Evolutionary conservation across 1,284 basidiomycete genomes (phyloP), one percentile per base, ranked within the genome.

Genomic region (Pseudozyma pruni): DNA sequence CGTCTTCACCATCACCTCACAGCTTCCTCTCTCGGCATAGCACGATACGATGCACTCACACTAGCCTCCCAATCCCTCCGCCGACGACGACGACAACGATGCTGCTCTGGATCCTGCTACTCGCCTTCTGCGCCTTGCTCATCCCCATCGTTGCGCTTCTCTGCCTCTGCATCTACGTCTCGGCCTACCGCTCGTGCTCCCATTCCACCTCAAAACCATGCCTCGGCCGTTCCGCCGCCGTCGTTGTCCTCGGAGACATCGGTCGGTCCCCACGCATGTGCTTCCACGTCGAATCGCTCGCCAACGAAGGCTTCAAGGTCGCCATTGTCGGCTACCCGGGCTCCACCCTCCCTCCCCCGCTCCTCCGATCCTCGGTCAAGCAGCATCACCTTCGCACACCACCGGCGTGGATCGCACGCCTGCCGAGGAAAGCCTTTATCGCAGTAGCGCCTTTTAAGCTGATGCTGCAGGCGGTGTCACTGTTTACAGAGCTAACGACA

Each of bases 181-280:
- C 66, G 5, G 49, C 72, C 37, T 74, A 75, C 48, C 58, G 72
- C 5, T 53, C 71, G 0, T 44, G 38, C 40, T 39, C 54, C 31
- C 56, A 7, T 20, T 42, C 32, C 11, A 45, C 60, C 13, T 19
- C 37, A 10, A 25, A 38, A 11, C 23, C 58, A 33, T 68, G 68
- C 8, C 51, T 76, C 11, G 71, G 68, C 27, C 43, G 76, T 0
- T 71, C 64, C 1, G 91, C 93, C 11, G 91, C 90, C 1, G 89
- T 98, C 43, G 85, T 98, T 25, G 96, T 99, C 1, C 86, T 99
- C 9, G 96, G 96, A 8, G 96, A 99, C 84, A 89, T 99, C 45
- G 96, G 94, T 1, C 87, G 95, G 44, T 94, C 91, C 80, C 96
- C 96, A 9, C 87, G 96, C 34, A 98, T 98, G 93, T 96, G 98